Evolutionary conservation across 805 yeast species (phyloP).

Genomic region (Teunomyces panamensis): DNA sequence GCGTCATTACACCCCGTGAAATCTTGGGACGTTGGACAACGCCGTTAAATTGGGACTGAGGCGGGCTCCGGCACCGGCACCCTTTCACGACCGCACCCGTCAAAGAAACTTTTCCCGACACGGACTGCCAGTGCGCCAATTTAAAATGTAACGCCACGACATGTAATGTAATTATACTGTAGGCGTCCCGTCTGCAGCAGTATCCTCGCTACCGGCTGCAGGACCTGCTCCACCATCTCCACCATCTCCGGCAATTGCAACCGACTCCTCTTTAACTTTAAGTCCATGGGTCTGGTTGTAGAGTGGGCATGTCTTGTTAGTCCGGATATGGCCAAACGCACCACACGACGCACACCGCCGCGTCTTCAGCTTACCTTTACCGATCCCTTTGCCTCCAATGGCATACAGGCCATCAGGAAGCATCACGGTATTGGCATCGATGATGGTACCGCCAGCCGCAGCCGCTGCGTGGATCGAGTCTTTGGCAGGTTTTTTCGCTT

Average conservation of each 20-base stretch:
- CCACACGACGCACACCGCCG: constrained; percentile 95
- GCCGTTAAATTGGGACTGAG: too few relatives aligned
- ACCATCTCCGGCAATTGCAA: constrained; percentile 17
- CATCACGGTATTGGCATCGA: constrained; percentile 42
- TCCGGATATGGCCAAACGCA: constrained; percentile 89
- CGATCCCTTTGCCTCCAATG: constrained; percentile 64
- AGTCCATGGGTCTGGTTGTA: constrained; percentile 42
- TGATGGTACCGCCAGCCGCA: constrained; percentile 41
- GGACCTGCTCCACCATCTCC: not conserved
- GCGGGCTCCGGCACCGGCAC: too few relatives aligned
- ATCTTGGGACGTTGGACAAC: too few relatives aligned
- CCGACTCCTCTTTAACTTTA: not conserved
- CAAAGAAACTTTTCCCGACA: too few relatives aligned
- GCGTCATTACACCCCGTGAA: too few relatives aligned
- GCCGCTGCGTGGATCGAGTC: constrained; percentile 39
- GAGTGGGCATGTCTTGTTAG: constrained; percentile 87
- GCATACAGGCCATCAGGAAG: constrained; percentile 44
- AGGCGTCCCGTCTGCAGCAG: too few relatives aligned
- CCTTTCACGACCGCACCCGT: too few relatives aligned
- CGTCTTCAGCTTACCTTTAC: constrained; percentile 68
- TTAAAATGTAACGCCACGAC: too few relatives aligned
- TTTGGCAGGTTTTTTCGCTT: constrained; percentile 29
- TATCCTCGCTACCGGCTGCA: not conserved
- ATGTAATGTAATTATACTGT: too few relatives aligned
- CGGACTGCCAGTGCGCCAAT: too few relatives aligned